Conservation (phyloP, 2,329 filamentous ascomycete genomes). For the Diplodia scrobiculata region DNA sequence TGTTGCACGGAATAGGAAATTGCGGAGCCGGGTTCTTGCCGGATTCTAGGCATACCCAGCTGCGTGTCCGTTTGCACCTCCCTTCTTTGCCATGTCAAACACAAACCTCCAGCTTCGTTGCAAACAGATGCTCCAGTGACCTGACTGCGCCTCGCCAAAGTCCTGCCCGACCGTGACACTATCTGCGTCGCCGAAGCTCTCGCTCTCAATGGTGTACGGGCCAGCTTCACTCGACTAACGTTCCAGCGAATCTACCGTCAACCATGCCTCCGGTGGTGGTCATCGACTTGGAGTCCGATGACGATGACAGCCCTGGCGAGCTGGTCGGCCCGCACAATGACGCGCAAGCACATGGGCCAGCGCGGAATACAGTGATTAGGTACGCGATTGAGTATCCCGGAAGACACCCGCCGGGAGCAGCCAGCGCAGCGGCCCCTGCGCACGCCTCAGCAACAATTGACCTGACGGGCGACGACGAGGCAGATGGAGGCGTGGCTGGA, state of each 20-base stretch:
- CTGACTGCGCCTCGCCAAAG: not conserved
- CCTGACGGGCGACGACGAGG: not conserved
- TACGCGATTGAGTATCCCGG: not conserved
- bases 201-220: not conserved
- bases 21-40: not conserved
- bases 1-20: not conserved
- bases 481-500: not conserved
- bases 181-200: not conserved
- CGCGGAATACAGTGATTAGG: not conserved
- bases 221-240: not conserved
- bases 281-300: slow-evolving; percentile 2
- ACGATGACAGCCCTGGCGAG: not conserved
- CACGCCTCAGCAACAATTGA: slow-evolving; percentile 1
- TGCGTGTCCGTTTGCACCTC: not conserved
- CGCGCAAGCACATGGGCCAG: not conserved
- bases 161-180: not conserved
- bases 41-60: too few relatives aligned
- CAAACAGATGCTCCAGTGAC: not conserved
- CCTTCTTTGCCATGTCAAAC: not conserved
- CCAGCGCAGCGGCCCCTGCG: too few relatives aligned
- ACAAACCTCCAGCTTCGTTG: not conserved
- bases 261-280: not conserved
- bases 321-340: not conserved
- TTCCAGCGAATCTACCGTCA: not conserved
- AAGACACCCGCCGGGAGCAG: too few relatives aligned